Conservation (phyloP, 169 alveolate species). For the Blepharisma undulans region DNA sequence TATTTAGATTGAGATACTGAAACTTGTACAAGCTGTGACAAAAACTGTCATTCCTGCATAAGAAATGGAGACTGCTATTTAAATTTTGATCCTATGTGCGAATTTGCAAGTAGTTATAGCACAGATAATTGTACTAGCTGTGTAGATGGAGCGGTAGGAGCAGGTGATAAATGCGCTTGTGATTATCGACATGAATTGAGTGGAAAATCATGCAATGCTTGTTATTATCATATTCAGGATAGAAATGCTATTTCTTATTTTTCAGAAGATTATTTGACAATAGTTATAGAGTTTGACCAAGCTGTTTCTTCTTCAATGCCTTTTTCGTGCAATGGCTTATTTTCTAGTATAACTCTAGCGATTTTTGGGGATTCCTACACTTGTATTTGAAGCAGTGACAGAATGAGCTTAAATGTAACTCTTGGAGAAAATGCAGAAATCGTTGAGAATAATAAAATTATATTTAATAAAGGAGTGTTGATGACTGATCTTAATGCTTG, state of each 20-base stretch:
- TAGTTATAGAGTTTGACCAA: background rate
- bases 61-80: background rate
- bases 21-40: background rate
- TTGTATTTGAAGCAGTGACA: background rate
- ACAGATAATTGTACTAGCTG: background rate
- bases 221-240: conserved; percentile 16
- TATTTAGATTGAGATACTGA: background rate
- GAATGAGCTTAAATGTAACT: background rate
- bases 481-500: background rate
- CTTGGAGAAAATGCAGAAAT: conserved; percentile 1
- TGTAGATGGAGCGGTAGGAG: background rate
- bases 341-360: background rate
- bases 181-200: background rate
- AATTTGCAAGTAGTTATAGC: background rate
- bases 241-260: background rate
- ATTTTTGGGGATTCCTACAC: background rate
- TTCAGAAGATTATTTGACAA: background rate
- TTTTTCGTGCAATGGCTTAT: background rate
- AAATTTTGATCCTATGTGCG: conserved; percentile 7
- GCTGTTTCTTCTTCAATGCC: background rate
- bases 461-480: background rate
- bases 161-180: background rate
- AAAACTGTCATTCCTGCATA: background rate
- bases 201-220: background rate
- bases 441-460: background rate